phyloP scores from a whole-genome alignment of 1,284 basidiomycete genomes.

The Microbotryum intermedium region DNA sequence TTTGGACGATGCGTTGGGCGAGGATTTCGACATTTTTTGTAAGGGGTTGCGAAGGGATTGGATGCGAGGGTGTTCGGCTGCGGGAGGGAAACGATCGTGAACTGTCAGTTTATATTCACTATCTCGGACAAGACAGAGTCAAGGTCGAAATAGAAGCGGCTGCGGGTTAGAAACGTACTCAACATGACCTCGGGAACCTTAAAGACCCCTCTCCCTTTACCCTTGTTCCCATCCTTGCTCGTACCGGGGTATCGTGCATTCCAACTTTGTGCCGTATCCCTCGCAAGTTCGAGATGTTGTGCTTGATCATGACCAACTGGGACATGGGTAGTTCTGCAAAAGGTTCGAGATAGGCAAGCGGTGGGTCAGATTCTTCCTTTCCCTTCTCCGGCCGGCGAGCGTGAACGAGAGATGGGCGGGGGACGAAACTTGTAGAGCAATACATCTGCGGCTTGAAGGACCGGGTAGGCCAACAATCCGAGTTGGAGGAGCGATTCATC shows the following conservation, averaged over 20 bases:
- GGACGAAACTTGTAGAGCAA: conserved; percentile 64
- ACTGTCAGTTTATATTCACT: no score
- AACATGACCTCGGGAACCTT: conserved; percentile 63
- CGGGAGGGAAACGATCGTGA: neutral
- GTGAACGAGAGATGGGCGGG: neutral
- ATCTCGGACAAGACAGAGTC: no score
- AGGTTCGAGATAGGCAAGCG: neutral
- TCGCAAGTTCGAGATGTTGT: conserved; percentile 81
- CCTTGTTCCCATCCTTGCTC: conserved; percentile 10
- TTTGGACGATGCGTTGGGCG: conserved; percentile 66
- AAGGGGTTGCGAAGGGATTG: conserved; percentile 76
- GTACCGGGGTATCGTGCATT: conserved; percentile 50
- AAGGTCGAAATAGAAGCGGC: no score
- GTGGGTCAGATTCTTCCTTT: neutral
- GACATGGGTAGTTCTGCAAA: conserved; percentile 70
- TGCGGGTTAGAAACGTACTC: no score
- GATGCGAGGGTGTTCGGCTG: conserved; percentile 58
- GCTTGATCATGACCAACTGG: conserved; percentile 93
- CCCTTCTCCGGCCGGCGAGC: neutral
- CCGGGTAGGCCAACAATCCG: conserved; percentile 84
- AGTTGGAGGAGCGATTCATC: conserved; percentile 72
- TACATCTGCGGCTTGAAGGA: conserved; percentile 89
- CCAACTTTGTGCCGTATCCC: conserved; percentile 74
- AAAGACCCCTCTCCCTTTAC: conserved; percentile 49
- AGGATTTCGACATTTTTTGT: conserved; percentile 93